phyloP scores from a whole-genome alignment of 129 eudicot species.

The Chrysanthemum seticuspe region DNA sequence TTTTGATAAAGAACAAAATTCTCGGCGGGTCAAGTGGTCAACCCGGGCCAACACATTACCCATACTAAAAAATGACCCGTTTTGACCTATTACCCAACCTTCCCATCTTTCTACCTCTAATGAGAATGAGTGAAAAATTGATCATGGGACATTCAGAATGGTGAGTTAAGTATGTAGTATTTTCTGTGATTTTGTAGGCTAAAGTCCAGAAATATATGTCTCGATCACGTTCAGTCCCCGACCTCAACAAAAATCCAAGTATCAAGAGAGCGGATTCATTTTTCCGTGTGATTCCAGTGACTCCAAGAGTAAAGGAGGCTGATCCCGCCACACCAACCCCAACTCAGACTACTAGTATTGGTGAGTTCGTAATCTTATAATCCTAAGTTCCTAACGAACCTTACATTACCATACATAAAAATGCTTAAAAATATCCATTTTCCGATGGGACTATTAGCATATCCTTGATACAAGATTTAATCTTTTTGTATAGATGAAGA shows the following conservation, averaged over 20 bases:
- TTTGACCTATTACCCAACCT: not conserved
- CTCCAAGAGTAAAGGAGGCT: slow-evolving; percentile 61
- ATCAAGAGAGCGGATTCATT: slow-evolving; percentile 61
- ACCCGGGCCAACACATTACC: no score
- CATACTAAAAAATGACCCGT: not conserved
- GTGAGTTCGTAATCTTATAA: slow-evolving; percentile 31
- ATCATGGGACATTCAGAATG: not conserved
- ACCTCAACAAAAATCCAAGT: slow-evolving; percentile 44
- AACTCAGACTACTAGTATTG: slow-evolving; percentile 39
- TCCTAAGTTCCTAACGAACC: no score
- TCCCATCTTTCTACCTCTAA: not conserved
- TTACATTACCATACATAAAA: not conserved
- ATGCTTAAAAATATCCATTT: not conserved
- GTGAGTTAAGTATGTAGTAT: not conserved
- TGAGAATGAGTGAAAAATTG: no score
- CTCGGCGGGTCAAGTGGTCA: no score
- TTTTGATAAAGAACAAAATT: no score
- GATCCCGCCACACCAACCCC: slow-evolving; percentile 36
- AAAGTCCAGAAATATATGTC: slow-evolving; percentile 51
- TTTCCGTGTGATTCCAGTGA: slow-evolving; percentile 83
- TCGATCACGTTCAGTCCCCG: slow-evolving; percentile 75
- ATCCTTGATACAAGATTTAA: slow-evolving; percentile 2
- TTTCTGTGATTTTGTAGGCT: slow-evolving; percentile 37
- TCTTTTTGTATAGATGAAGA: slow-evolving; percentile 40
- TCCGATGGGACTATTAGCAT: not conserved